These are phyloP conservation scores for Kluyveromyces wickerhamii DNA, from an alignment of 805 yeast species.

Conservation along the genomic window DNA sequence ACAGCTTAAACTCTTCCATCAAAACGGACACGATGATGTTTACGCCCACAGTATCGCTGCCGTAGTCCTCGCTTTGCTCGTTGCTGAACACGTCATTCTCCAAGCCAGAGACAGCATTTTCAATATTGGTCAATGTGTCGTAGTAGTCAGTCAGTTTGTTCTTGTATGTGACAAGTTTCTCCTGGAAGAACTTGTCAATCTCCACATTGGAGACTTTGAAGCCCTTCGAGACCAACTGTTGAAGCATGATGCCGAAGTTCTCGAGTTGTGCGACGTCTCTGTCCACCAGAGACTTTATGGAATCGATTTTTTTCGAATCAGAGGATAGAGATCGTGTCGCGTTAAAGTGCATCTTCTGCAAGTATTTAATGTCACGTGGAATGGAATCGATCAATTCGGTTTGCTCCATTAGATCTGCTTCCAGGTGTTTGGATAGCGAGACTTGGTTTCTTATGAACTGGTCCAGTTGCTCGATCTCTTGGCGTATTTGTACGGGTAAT, in stretches of 20 bases:
- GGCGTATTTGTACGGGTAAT: slow-evolving; percentile 61
- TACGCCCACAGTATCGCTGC: slow-evolving; percentile 27
- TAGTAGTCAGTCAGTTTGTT: slow-evolving; percentile 44
- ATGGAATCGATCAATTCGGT: slow-evolving; percentile 57
- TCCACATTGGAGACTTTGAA: slow-evolving; percentile 49
- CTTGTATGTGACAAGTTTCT: slow-evolving; percentile 30
- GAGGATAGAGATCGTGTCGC: slow-evolving; percentile 55
- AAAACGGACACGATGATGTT: slow-evolving; percentile 52
- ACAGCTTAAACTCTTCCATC: slow-evolving; percentile 58
- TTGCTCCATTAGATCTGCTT: slow-evolving; percentile 55
- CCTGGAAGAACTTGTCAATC: slow-evolving; percentile 49
- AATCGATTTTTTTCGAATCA: slow-evolving; percentile 39
- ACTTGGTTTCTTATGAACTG: slow-evolving; percentile 68
- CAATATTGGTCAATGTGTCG: slow-evolving; percentile 43
- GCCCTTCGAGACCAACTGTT: slow-evolving; percentile 45
- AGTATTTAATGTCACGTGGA: slow-evolving; percentile 62
- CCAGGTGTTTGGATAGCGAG: slow-evolving; percentile 58
- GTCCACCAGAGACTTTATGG: slow-evolving; percentile 37
- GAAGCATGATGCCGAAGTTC: slow-evolving; percentile 45
- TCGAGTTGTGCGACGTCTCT: slow-evolving; percentile 39
- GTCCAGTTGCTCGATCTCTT: slow-evolving; percentile 62
- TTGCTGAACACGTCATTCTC: slow-evolving; percentile 36
- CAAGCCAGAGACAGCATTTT: slow-evolving; percentile 53
- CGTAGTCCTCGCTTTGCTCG: slow-evolving; percentile 12
- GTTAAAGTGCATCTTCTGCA: slow-evolving; percentile 52